Base-by-base conservation (phyloP, 495 filamentous ascomycete species). In the Penicillium waksmanii region DNA sequence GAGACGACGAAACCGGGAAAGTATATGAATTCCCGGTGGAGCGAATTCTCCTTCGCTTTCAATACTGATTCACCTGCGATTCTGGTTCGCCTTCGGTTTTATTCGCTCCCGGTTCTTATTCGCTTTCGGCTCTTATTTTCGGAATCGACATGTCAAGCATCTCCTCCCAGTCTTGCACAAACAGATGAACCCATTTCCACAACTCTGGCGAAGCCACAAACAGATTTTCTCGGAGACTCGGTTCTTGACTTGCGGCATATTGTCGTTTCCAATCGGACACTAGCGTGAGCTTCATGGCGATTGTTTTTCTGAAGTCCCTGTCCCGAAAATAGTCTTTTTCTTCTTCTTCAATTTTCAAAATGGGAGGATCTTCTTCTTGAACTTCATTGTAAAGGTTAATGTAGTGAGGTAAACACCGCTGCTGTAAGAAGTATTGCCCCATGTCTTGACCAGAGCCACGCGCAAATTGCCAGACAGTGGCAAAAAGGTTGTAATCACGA, bases 221-320 rank as follows among this genome's bases (percentile, higher is more conserved):
- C 63, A 69, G 57, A 35, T 64, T 57, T 50, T 60, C 55, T 31
- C 61, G 63, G 56, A 69, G 61, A 53, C 44, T 69, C 18, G 42
- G 58, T 17, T 23, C 36, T 18, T 62, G 15, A 10, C 56, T 53
- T 23, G 17, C 31, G 53, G 56, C 63, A 58, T 58, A 68, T 34
- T 54, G 63, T 48, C 54, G 19, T 53, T 65, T 62, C 63, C 63
- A 68, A 57, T 63, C 59, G 38, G 67, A 70, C 8, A 70, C 23
- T 46, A 70, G 46, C 6, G 67, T 68, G 53, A 70, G 54, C 55
- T 67, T 65, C 50, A 49, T 70, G 23, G 67, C 65, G 50, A 70
- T 68, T 55, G 65, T 62, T 15, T 60, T 47, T 53, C 60, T 61
- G 51, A 62, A n/a, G 55, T 51, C 38, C 13, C 55, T 56, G 42